A percentile compares a stretch with the other conserved stretches of the same genome.
These are phyloP conservation scores for Pseudopyrenochaeta lycopersici DNA, from an alignment of 2,329 filamentous ascomycete genomes.

Conservation along the genomic window DNA sequence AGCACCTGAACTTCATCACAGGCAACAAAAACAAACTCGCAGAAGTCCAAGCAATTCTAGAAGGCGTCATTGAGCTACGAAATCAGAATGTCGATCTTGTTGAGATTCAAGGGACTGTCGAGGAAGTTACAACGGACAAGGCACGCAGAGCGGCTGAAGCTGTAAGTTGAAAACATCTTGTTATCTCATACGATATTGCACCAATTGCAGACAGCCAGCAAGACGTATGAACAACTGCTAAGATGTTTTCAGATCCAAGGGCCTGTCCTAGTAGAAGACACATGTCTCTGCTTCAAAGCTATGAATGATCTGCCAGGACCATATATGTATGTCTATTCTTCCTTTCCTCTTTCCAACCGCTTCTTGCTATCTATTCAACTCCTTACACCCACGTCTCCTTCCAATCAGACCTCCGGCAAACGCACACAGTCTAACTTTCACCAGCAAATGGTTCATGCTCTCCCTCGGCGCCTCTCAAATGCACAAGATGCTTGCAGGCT, in stretches of 20 bases:
- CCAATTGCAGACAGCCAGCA: background rate
- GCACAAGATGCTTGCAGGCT: slow-evolving; percentile 88
- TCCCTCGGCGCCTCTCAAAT: slow-evolving; percentile 83
- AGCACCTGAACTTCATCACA: slow-evolving; percentile 88
- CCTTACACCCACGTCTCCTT: background rate
- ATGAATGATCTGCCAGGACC: slow-evolving; percentile 91
- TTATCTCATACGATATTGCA: background rate
- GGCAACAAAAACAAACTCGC: slow-evolving; percentile 93
- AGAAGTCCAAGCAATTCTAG: slow-evolving; percentile 85
- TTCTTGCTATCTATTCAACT: background rate
- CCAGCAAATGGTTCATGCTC: slow-evolving; percentile 92
- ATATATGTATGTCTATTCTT: slow-evolving; percentile 78
- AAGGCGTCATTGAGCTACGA: slow-evolving; percentile 73
- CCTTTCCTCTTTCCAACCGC: background rate
- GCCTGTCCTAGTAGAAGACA: slow-evolving; percentile 95
- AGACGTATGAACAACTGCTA: slow-evolving; percentile 3
- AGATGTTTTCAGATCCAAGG: slow-evolving; percentile 70
- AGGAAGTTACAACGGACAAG: slow-evolving; percentile 91
- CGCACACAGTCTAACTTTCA: background rate
- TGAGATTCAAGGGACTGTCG: slow-evolving; percentile 91
- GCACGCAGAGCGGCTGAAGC: slow-evolving; percentile 80
- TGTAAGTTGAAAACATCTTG: slow-evolving; percentile 58
- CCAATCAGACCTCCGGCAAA: background rate
- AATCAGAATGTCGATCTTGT: slow-evolving; percentile 81
- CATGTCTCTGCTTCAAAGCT: slow-evolving; percentile 90